Evolutionary conservation across 2,329 filamentous ascomycete species (phyloP).

Genomic region (Knufia fluminis): DNA sequence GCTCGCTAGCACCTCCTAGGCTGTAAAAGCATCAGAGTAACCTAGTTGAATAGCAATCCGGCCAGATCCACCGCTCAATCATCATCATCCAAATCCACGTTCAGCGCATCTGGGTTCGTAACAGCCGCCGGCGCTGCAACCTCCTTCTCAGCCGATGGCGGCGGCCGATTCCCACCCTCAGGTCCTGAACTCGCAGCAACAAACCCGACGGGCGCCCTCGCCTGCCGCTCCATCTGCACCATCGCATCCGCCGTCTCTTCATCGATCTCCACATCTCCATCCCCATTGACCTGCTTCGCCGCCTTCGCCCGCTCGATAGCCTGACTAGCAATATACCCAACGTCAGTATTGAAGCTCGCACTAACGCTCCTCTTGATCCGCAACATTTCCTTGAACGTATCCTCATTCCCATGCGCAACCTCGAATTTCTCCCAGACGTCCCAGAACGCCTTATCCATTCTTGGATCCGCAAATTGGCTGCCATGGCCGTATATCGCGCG

Average conservation of each 20-base stretch:
- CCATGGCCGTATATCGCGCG: slow-evolving; percentile 93
- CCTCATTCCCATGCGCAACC: slow-evolving; percentile 95
- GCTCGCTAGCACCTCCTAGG: too few relatives aligned
- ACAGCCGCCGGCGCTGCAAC: slow-evolving; percentile 33
- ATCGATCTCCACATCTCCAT: slow-evolving; percentile 36
- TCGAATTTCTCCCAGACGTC: slow-evolving; percentile 95
- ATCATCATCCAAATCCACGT: slow-evolving; percentile 54
- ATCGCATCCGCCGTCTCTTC: slow-evolving; percentile 57
- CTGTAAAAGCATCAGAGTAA: too few relatives aligned
- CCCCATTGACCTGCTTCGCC: slow-evolving; percentile 27
- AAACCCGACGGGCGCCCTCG: slow-evolving; percentile 81
- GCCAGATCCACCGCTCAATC: slow-evolving; percentile 4
- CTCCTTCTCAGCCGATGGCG: slow-evolving; percentile 30
- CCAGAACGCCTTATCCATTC: slow-evolving; percentile 87
- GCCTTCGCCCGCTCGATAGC: slow-evolving; percentile 72
- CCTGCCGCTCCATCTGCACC: slow-evolving; percentile 78
- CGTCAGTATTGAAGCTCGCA: slow-evolving; percentile 96
- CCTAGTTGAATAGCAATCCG: too few relatives aligned
- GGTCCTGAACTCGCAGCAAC: slow-evolving; percentile 74
- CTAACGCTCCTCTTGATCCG: slow-evolving; percentile 95
- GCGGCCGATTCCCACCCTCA: slow-evolving; percentile 49
- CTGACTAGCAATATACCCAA: slow-evolving; percentile 96
- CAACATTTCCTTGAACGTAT: slow-evolving; percentile 99
- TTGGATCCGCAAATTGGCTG: slow-evolving; percentile 92
- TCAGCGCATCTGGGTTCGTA: slow-evolving; percentile 78